A percentile compares a stretch with the other conserved stretches of the same genome.
These are phyloP conservation scores for Cucurbitaria berberidis DNA, from an alignment of 2,329 filamentous ascomycete genomes.

Conservation along the genomic window DNA sequence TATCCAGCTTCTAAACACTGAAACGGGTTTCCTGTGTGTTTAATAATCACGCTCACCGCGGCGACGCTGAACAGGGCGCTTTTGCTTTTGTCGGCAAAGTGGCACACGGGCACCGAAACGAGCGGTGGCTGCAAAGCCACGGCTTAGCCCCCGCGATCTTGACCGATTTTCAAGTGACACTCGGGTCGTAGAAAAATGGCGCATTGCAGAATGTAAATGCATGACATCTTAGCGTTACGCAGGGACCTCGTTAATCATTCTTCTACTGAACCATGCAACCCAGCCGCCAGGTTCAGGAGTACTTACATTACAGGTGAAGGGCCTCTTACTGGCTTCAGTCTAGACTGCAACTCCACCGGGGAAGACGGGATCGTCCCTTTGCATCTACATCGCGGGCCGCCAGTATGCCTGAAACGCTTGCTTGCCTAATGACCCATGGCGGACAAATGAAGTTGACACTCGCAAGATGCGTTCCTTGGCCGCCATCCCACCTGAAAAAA, in stretches of 20 bases:
- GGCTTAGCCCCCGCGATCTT: constrained; percentile 18
- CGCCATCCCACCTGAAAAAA: background rate
- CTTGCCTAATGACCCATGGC: background rate
- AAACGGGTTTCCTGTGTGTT: background rate
- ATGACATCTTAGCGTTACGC: constrained; percentile 2
- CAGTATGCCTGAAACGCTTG: constrained; percentile 5
- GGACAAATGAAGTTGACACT: background rate
- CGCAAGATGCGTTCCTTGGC: background rate
- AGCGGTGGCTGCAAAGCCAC: constrained; percentile 8
- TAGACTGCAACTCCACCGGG: constrained; percentile 14
- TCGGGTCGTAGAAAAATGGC: constrained; percentile 7
- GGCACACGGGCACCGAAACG: constrained; percentile 7
- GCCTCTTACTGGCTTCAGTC: constrained; percentile 8
- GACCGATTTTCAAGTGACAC: background rate
- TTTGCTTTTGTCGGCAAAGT: constrained; percentile 15
- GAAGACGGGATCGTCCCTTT: constrained; percentile 14
- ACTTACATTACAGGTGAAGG: background rate
- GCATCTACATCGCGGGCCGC: constrained; percentile 3
- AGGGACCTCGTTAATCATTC: constrained; percentile 10
- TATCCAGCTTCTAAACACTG: no score
- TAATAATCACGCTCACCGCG: background rate
- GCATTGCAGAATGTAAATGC: constrained; percentile 10
- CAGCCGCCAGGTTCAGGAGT: constrained; percentile 11
- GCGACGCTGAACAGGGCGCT: background rate
- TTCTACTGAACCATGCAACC: constrained; percentile 6